Base-by-base conservation (phyloP, 2,329 filamentous ascomycete species). In the Sclerotinia subarctica region DNA sequence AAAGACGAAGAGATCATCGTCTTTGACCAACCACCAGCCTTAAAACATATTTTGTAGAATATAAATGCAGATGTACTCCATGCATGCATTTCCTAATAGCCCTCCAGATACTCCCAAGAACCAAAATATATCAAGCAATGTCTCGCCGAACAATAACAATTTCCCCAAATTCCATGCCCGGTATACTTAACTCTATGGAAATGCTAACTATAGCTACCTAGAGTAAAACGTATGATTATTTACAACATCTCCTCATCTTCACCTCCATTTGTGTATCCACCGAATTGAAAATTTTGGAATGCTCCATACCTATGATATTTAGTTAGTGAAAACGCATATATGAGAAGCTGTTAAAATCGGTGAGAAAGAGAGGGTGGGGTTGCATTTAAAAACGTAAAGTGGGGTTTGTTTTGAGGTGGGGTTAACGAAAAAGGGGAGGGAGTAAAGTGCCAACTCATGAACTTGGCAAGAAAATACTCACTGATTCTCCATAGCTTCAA, bases 181-280 rank as follows among this genome's bases (percentile, higher is more conserved):
- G 29, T 29, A 58, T 59, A 32, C 52, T 56, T 42, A 73, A 60
- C 69, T 70, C 71, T 70, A 68, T 70, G 67, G 67, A 72, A 60
- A 29, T 69, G 69, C 66, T 71, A 71, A 66, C 68, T 73, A n/a
- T 62, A 65, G 65, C 69, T 75, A 74, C 68, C 66, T 71, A 51
- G 29, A 72, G 58, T 70, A 67, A 71, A 70, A 65, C 60, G n/a
- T 52, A 58, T 68, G 69, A 21, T 42, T 74, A 76, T 77, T 66
- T 76, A 77, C 73, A 77, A 69, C 76, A 77, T 77, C 68, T 77
- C 76, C 66, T 76, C 75, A 62, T 77, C 76, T 59, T 76, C 72
- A 26, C 72, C 72, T 54, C 72, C 66, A 68, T 71, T 66, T 21
- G 70, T 64, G 29, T 69, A 69, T 59, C 70, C 74, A 24, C 72